A percentile compares a stretch with the other conserved stretches of the same genome.
Evolutionary conservation across 495 filamentous ascomycete genomes (phyloP).

Genomic region (Lasiosphaeria ovina): DNA sequence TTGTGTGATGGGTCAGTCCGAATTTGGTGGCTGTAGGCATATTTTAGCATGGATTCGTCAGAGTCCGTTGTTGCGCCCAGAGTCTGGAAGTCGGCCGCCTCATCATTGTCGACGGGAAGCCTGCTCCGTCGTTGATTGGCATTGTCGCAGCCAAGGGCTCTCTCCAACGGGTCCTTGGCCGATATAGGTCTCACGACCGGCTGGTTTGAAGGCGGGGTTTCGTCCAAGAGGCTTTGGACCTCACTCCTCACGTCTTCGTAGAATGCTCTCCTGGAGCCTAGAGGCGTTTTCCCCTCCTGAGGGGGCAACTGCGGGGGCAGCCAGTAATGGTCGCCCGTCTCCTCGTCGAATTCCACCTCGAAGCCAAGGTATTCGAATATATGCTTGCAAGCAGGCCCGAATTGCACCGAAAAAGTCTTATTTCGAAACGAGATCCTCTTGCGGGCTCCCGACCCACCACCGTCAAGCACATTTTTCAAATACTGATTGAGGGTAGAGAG

Average conservation of each 20-base stretch:
- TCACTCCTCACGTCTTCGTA: conserved; percentile 36
- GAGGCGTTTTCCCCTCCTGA: conserved; percentile 22
- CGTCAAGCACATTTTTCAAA: conserved; percentile 57
- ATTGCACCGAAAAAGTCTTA: conserved; percentile 67
- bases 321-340: conserved; percentile 25
- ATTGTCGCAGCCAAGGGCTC: conserved; percentile 17
- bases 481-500: conserved; percentile 60
- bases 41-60: conserved; percentile 25
- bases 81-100: conserved; percentile 10
- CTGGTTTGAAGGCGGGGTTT: conserved; percentile 12
- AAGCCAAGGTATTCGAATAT: conserved; percentile 67
- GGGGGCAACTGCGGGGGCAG: conserved; percentile 23
- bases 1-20: conserved; percentile 15
- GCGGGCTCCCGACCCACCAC: conserved; percentile 32
- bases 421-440: conserved; percentile 64
- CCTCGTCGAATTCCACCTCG: conserved; percentile 24
- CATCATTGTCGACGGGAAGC: background rate
- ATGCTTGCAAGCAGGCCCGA: conserved; percentile 62
- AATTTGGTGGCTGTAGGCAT: conserved; percentile 29
- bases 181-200: conserved; percentile 20
- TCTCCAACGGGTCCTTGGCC: conserved; percentile 21
- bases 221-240: conserved; percentile 30
- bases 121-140: conserved; percentile 1
- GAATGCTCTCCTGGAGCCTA: conserved; percentile 30
- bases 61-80: conserved; percentile 24